Evolutionary conservation across 163 green algal genomes (phyloP).

Genomic region (Volvox carteri): DNA sequence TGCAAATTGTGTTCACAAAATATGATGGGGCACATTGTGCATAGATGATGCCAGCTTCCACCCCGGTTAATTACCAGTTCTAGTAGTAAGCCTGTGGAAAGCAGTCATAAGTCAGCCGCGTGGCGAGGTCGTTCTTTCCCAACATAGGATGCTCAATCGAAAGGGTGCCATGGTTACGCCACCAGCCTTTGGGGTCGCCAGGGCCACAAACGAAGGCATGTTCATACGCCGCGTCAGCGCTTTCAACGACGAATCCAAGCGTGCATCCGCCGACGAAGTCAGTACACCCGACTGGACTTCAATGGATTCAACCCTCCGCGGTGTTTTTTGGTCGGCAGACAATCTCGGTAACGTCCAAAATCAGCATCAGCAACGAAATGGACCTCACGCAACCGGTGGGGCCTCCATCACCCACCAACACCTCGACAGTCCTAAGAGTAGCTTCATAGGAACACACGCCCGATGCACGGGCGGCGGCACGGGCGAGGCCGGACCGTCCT

Average conservation of each 20-base stretch:
- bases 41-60: conserved; percentile 7
- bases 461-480: conserved; percentile 9
- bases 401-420: conserved; percentile 11
- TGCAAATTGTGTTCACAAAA: background rate
- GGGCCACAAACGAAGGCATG: conserved; percentile 3
- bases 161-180: conserved; percentile 15
- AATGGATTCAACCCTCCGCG: background rate
- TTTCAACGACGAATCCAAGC: background rate
- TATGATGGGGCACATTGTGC: background rate
- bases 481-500: background rate
- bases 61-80: background rate
- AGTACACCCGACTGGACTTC: background rate
- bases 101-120: background rate
- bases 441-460: background rate
- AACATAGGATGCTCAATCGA: conserved; percentile 23
- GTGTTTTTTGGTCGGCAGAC: conserved; percentile 18
- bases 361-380: background rate
- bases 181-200: background rate
- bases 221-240: conserved; percentile 17
- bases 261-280: background rate
- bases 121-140: background rate
- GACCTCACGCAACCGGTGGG: background rate
- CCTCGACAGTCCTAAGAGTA: conserved; percentile 27
- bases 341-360: conserved; percentile 5
- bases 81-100: background rate